Evolutionary conservation across 2,329 filamentous ascomycete genomes (phyloP), one percentile per base, ranked within the genome.

Genomic region (Ophiocordyceps polyrhachis-furcata): DNA sequence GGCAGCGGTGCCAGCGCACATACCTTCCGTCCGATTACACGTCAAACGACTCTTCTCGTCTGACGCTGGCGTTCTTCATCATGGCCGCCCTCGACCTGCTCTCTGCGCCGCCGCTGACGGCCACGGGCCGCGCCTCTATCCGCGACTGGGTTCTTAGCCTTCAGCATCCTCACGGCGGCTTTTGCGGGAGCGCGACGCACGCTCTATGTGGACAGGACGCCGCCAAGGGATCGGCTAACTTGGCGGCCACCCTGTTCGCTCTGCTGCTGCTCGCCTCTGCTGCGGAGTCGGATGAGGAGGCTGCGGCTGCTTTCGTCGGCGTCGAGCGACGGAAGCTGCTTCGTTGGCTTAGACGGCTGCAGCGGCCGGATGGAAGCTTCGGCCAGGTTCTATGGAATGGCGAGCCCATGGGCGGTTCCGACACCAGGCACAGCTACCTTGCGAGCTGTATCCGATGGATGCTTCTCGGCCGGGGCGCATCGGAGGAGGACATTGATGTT

Each of bases 231-330:
- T 59, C 62, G 5, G 70, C 88, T 1, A 93, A 89, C 60, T 64
- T 96, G 15, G 82, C 88, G 0, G 85, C 86, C 1, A 95, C 88
- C 0, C 89, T 83, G 58, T 95, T 96, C 62, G 88, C 89, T 0
- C 69, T 98, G 40, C 68, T 85, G 21, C 70, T 81, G 9, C 65
- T 98, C 23, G 71, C 81, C 0, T 51, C 72, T 2, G 56, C 70
- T 1, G 65, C 67, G 0, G 65, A 59, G 1, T 60, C 61, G 7
- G 61, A 64, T 8, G 56, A 56, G 0, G 56, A 59, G 11, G 66
- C 63, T 3, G 57, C 54, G 14, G 53, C 58, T 2, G 70, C 71
- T 0, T 72, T 86, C 52, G 62, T 66, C 4, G 71, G 77, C 2
- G 79, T 98, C 8, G 71, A 80, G 49, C 72, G 84, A 46, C 65